Evolutionary conservation across 2,329 filamentous ascomycete species (phyloP), one percentile per base, ranked within the genome.

Genomic region (Macrophomina phaseolina): DNA sequence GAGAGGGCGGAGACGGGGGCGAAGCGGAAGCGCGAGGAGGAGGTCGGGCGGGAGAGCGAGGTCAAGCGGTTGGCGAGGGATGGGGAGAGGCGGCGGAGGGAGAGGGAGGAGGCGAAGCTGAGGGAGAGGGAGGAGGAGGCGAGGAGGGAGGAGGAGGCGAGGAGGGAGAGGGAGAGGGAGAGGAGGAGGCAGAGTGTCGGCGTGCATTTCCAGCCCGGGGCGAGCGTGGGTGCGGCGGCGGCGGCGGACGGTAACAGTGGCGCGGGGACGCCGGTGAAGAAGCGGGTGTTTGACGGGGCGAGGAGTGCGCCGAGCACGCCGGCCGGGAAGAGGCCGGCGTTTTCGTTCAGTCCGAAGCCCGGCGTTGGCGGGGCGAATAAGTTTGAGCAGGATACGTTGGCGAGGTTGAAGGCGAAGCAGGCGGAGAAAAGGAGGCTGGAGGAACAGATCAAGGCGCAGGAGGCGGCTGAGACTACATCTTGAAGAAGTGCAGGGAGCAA

Each of bases 1-100:
- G 93, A 97, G 80, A 86, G 87, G 32, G 83, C 91, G 23, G 94
- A 97, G 78, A 82, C 86, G 23, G 82, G 81, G 16, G 82, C 80
- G 0, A 79, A 82, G 70, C 77, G 82, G 67, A 79, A 83, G 62
- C 78, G 81, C n/a, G 76, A 78, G 1, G 80, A 79, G 40, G 81
- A 81, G 46, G 73, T 74, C 62, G 78, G 75, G 40, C 79, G 85
- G 77, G 75, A 84, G 68, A 80, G 81, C 69, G 84, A 88, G 75
- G 82, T 66, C 34, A 67, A 55, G 65, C 36, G 65, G 49, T 9
- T 67, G 46, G 56, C 56, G 48, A 9, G 51, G 14, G 65, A 67
- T 38, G 65, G 65, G 38, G 56, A 46, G 65, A 61, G 65, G 48
- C 38, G 65, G 65, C 16, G 65, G 9, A 42, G 49, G 48, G 65